A percentile compares a stretch with the other conserved stretches of the same genome.
These are phyloP conservation scores for Rossbeevera mucosa DNA, from an alignment of 768 basidiomycete genomes.

Conservation along the genomic window DNA sequence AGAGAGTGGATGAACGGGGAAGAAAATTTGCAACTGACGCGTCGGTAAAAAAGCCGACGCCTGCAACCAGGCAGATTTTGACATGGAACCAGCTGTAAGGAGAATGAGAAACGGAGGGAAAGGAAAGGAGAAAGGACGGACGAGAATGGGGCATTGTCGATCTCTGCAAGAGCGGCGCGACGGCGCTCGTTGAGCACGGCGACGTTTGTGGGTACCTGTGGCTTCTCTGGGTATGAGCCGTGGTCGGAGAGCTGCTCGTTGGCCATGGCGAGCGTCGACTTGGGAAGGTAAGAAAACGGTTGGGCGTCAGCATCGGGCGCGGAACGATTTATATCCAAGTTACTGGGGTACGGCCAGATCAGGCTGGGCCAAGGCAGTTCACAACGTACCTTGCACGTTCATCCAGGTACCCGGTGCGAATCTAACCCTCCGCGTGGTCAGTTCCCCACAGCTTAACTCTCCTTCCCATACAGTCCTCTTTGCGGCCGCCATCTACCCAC, in stretches of 20 bases:
- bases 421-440: not conserved
- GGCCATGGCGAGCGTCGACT: constrained; percentile 16
- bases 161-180: constrained; percentile 75
- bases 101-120: not conserved
- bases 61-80: constrained; percentile 65
- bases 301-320: not conserved
- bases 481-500: not conserved
- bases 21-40: constrained; percentile 40
- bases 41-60: constrained; percentile 91
- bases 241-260: constrained; percentile 27
- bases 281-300: not conserved
- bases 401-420: not conserved
- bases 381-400: constrained; percentile 30
- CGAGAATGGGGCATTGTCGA: constrained; percentile 86
- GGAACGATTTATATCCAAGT: constrained; percentile 8
- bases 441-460: not conserved
- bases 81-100: constrained; percentile 73
- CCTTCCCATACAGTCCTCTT: not conserved
- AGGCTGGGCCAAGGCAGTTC: not conserved
- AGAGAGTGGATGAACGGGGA: not conserved
- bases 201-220: constrained; percentile 21
- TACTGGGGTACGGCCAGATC: not conserved
- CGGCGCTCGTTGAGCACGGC: constrained; percentile 62
- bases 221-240: constrained; percentile 29
- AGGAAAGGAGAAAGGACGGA: constrained; percentile 33